These are phyloP conservation scores for Aspergillus biplanus DNA, from an alignment of 495 filamentous ascomycete species.

Conservation along the genomic window DNA sequence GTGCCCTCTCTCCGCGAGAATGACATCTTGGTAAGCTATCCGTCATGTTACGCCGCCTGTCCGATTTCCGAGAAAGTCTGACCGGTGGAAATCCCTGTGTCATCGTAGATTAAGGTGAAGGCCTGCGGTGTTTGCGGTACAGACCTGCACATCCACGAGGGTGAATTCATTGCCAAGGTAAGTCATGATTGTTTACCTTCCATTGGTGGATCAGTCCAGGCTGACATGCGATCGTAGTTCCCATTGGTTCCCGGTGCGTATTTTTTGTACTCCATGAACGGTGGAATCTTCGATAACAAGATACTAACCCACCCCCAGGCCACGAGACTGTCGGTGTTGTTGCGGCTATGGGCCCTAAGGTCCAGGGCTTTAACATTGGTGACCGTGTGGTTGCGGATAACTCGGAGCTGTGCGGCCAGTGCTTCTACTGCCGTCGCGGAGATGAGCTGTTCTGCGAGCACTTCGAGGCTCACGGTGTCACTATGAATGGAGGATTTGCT, in stretches of 20 bases:
- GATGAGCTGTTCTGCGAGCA: constrained; percentile 71
- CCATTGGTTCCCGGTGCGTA: constrained; percentile 54
- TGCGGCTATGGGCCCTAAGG: constrained; percentile 57
- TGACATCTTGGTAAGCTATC: constrained; percentile 55
- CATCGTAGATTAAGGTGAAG: constrained; percentile 53
- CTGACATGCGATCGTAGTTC: constrained; percentile 40
- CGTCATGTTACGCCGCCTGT: too few relatives aligned
- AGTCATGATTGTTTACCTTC: not conserved
- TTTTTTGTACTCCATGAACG: not conserved
- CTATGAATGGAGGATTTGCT: constrained; percentile 69
- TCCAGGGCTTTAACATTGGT: constrained; percentile 65
- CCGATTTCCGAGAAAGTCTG: not conserved
- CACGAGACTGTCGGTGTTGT: constrained; percentile 56
- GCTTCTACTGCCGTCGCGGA: constrained; percentile 75
- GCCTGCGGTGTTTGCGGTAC: constrained; percentile 73
- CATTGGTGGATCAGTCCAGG: not conserved
- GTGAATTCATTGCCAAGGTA: constrained; percentile 64
- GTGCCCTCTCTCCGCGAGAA: constrained; percentile 62
- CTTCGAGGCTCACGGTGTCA: constrained; percentile 67
- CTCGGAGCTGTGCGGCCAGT: constrained; percentile 68
- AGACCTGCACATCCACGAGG: constrained; percentile 68
- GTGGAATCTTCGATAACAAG: not conserved
- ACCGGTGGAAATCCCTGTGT: not conserved
- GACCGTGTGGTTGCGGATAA: constrained; percentile 64
- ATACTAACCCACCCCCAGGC: constrained; percentile 27